Conservation (phyloP, 108 stramenopile species). For the Schizochytrium sp. region DNA sequence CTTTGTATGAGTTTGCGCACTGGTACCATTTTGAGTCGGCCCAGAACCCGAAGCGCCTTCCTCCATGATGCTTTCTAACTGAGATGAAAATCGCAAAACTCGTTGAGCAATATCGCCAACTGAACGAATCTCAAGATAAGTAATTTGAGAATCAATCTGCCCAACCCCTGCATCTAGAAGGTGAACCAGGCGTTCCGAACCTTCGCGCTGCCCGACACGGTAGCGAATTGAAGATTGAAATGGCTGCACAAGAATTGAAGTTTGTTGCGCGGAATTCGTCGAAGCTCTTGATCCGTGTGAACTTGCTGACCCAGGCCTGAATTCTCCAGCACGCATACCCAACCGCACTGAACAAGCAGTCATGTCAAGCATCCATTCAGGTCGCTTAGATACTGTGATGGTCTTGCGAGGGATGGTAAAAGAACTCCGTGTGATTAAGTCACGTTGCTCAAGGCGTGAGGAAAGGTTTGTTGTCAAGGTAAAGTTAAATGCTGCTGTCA, state of each 20-base stretch:
- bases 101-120: conserved; percentile 15
- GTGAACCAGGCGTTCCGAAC: background rate
- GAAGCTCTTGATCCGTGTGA: background rate
- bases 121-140: conserved; percentile 18
- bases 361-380: conserved; percentile 9
- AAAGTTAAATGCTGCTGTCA: background rate
- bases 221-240: conserved; percentile 52
- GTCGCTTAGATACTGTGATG: background rate
- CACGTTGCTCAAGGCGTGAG: background rate
- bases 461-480: background rate
- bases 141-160: conserved; percentile 1
- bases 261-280: background rate
- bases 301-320: background rate
- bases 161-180: conserved; percentile 16
- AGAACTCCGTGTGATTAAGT: background rate
- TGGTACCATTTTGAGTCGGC: background rate
- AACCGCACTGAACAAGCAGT: background rate
- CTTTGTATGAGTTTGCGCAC: too few species aligned
- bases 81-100: background rate
- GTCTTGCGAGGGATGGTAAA: background rate
- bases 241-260: conserved; percentile 1
- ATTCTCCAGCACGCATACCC: background rate
- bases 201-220: background rate
- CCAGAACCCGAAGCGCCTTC: background rate
- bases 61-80: background rate